Conservation (phyloP, 306 rosid species). For the Cucurbita ficifolia region DNA sequence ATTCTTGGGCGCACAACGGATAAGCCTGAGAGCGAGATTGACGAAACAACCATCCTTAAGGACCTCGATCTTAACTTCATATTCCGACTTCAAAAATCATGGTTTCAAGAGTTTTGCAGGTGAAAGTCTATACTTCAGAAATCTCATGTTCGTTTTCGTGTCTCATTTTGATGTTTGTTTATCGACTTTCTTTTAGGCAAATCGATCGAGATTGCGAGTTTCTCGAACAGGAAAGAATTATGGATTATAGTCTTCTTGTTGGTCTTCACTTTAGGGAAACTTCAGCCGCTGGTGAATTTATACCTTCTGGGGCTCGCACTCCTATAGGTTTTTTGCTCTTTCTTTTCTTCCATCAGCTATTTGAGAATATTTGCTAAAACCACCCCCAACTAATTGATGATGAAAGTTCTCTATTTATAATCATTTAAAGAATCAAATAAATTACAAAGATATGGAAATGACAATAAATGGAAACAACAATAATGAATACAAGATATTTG, state of each 20-base stretch:
- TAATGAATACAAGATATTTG: no score
- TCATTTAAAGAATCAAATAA: no score
- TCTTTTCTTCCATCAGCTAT: neutral
- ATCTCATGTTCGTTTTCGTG: no score
- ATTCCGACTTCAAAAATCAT: conserved; percentile 49
- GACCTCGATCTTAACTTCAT: conserved; percentile 90
- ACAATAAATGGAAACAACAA: no score
- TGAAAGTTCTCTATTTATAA: no score
- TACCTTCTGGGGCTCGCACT: conserved; percentile 35
- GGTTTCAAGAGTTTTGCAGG: conserved; percentile 84
- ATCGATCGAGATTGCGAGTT: conserved; percentile 81
- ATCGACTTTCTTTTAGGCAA: conserved; percentile 33
- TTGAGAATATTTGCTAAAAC: no score
- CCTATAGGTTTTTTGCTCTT: conserved; percentile 31
- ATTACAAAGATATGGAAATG: no score
- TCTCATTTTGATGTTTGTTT: neutral
- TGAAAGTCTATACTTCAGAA: conserved; percentile 6
- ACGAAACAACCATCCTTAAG: conserved; percentile 76
- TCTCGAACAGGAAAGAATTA: conserved; percentile 78
- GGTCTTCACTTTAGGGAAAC: conserved; percentile 76
- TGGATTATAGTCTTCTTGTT: conserved; percentile 82
- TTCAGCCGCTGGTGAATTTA: conserved; percentile 46
- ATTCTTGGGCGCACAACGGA: conserved; percentile 77
- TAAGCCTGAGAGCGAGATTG: conserved; percentile 61
- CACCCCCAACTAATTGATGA: no score